Percentiles rank a stretch among this genome's conserved stretches.
Conservation (phyloP, 345 rosid species). For the Erysimum cheiranthoides region DNA sequence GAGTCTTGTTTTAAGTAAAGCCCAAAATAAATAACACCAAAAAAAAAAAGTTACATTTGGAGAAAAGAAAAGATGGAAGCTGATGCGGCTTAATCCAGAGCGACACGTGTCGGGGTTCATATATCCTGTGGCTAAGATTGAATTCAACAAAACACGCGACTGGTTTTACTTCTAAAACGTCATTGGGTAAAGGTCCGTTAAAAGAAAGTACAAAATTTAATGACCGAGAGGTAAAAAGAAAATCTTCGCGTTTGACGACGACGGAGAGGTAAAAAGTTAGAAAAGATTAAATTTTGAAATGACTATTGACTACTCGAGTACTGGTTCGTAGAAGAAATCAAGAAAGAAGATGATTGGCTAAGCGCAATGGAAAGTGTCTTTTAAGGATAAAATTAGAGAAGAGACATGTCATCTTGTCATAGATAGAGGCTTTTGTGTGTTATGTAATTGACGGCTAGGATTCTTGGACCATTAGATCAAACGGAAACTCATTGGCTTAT, state of each 20-base stretch:
- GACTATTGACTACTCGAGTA: not conserved
- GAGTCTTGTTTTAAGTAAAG: conserved; percentile 34
- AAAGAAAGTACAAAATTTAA: not conserved
- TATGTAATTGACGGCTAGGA: not conserved
- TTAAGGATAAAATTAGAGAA: conserved; percentile 7
- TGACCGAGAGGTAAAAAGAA: conserved; percentile 17
- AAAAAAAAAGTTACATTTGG: conserved; percentile 1
- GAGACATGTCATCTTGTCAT: not conserved
- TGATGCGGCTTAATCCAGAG: conserved; percentile 14
- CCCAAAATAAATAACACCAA: conserved; percentile 11
- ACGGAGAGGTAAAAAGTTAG: not conserved
- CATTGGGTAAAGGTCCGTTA: conserved; percentile 6
- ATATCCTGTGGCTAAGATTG: conserved; percentile 38
- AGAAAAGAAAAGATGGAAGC: conserved; percentile 4
- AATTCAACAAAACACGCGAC: conserved; percentile 5
- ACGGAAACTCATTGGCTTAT: not conserved
- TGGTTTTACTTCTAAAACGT: conserved; percentile 5
- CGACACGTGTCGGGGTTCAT: conserved; percentile 24
- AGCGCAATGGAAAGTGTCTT: not conserved
- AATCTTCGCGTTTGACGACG: not conserved
- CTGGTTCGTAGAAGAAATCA: not conserved
- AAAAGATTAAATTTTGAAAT: conserved; percentile 6
- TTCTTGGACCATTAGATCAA: not conserved
- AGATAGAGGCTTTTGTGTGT: conserved; percentile 1
- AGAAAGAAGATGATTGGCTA: conserved; percentile 5